Evolutionary conservation across 2,329 filamentous ascomycete species (phyloP).

Genomic region (Paraphoma sp.): DNA sequence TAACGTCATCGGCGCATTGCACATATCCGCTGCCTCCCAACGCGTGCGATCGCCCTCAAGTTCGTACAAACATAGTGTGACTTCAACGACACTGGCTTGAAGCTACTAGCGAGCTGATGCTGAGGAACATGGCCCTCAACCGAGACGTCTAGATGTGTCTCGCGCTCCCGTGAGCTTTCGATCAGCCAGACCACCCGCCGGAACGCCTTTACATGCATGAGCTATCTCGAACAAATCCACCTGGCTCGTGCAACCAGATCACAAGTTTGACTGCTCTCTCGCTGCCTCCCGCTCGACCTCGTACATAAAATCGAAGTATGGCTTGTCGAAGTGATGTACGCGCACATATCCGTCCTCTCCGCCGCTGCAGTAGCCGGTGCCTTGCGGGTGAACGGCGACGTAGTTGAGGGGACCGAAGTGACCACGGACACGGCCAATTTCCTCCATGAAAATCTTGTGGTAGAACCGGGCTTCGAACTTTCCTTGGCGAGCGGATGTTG

Average conservation of each 20-base stretch:
- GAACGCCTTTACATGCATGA: conserved; percentile 49
- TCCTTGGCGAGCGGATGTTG: conserved; percentile 89
- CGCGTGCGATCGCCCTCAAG: neutral
- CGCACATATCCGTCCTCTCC: conserved; percentile 99
- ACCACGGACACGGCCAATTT: conserved; percentile 94
- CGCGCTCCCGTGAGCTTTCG: conserved; percentile 29
- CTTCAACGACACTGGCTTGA: neutral
- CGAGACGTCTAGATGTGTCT: conserved; percentile 17
- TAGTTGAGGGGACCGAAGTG: conserved; percentile 98
- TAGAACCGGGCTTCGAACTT: conserved; percentile 99
- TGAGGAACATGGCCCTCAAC: conserved; percentile 10
- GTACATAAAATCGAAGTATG: conserved; percentile 98
- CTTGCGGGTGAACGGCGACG: conserved; percentile 89
- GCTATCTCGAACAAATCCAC: conserved; percentile 30
- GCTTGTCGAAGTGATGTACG: conserved; percentile 97
- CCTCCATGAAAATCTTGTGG: conserved; percentile 99
- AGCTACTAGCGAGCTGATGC: neutral
- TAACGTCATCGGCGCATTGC: neutral
- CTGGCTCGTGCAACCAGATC: conserved; percentile 22
- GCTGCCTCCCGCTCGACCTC: conserved; percentile 86
- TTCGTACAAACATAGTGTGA: neutral
- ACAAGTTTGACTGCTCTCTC: conserved; percentile 47
- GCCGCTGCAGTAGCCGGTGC: conserved; percentile 91
- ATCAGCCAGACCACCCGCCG: conserved; percentile 30
- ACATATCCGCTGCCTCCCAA: neutral